Conservation (phyloP, 176 grass and related monocot species). For the Avena eriantha region DNA sequence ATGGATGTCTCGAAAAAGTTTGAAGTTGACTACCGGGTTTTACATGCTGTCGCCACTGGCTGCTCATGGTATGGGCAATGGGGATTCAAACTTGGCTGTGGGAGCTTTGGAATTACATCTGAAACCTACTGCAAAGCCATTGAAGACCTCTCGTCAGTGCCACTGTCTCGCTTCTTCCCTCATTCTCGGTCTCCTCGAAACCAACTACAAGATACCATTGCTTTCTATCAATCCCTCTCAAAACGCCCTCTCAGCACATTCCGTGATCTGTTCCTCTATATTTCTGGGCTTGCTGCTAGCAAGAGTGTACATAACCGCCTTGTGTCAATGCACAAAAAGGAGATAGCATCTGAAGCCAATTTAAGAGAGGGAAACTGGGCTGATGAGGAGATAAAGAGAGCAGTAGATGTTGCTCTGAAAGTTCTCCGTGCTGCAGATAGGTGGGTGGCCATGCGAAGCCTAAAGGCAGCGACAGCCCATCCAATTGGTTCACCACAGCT, state of each 20-base stretch:
- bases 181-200: slow-evolving; percentile 42
- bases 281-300: slow-evolving; percentile 41
- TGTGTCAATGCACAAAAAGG: slow-evolving; percentile 28
- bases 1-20: slow-evolving; percentile 81
- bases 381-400: slow-evolving; percentile 49
- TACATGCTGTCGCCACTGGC: slow-evolving; percentile 56
- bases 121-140: slow-evolving; percentile 59
- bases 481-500: slow-evolving; percentile 48
- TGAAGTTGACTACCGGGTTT: slow-evolving; percentile 54
- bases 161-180: slow-evolving; percentile 53
- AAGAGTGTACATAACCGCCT: background rate
- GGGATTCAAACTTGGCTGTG: slow-evolving; percentile 71
- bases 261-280: slow-evolving; percentile 62
- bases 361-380: slow-evolving; percentile 41
- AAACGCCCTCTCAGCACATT: slow-evolving; percentile 44
- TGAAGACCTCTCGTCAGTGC: slow-evolving; percentile 47
- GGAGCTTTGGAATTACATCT: slow-evolving; percentile 70
- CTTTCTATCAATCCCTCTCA: slow-evolving; percentile 66
- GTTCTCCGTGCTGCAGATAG: slow-evolving; percentile 55
- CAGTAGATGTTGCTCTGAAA: slow-evolving; percentile 55
- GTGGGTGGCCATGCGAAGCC: slow-evolving; percentile 60
- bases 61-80: slow-evolving; percentile 73
- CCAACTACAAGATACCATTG: slow-evolving; percentile 57
- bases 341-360: slow-evolving; percentile 6
- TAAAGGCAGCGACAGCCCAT: slow-evolving; percentile 51